phyloP scores from a whole-genome alignment of 2,329 filamentous ascomycete species.

The Chaetoscypha palmicola region DNA sequence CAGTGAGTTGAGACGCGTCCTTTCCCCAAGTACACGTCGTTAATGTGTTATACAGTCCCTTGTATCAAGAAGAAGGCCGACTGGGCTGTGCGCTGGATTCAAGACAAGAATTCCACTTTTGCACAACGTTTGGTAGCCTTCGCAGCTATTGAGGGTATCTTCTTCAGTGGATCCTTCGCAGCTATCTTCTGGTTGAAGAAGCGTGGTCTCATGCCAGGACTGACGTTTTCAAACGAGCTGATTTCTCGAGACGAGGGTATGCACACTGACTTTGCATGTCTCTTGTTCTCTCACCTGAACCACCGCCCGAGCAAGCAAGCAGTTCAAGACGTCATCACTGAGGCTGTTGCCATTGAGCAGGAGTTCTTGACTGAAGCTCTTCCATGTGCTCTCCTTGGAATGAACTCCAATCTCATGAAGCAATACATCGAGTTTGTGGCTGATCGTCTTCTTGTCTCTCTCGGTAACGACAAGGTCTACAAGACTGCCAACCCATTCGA shows the following conservation, averaged over 20 bases:
- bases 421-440: conserved; percentile 99
- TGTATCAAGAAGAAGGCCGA: conserved; percentile 98
- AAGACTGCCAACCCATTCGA: conserved; percentile 94
- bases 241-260: conserved; percentile 99
- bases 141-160: conserved; percentile 97
- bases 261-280: conserved; percentile 97
- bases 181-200: conserved; percentile 99
- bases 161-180: conserved; percentile 97
- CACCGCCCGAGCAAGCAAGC: conserved; percentile 77
- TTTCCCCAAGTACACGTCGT: conserved; percentile 7
- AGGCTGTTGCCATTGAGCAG: conserved; percentile 91
- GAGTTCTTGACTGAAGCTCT: conserved; percentile 97
- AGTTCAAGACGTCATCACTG: conserved; percentile 82
- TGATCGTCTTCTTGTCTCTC: conserved; percentile 83
- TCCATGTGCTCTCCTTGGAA: conserved; percentile 86
- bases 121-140: conserved; percentile 94
- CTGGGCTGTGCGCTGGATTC: conserved; percentile 94
- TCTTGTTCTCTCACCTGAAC: conserved; percentile 95
- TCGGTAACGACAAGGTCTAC: conserved; percentile 93
- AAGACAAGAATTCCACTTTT: conserved; percentile 88
- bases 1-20: conserved; percentile 49
- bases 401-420: conserved; percentile 97
- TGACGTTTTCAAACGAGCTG: conserved; percentile 99
- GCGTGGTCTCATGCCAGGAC: conserved; percentile 95
- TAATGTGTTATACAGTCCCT: conserved; percentile 54